Percentiles rank a stretch among this genome's conserved stretches.
These are phyloP conservation scores for Lentinula lateritia DNA, from an alignment of 768 basidiomycete species.

Conservation along the genomic window DNA sequence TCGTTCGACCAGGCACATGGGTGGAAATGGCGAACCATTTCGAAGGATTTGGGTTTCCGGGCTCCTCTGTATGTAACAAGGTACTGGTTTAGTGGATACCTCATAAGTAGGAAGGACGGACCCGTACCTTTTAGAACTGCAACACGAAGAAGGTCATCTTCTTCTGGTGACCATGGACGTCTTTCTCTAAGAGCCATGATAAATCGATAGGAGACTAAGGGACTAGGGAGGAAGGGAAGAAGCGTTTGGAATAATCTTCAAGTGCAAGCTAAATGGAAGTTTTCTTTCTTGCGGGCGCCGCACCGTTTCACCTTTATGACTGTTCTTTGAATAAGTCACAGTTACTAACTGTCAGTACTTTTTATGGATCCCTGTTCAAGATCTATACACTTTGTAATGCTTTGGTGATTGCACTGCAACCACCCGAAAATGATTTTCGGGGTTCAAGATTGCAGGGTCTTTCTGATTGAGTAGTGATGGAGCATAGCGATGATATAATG, in stretches of 20 bases:
- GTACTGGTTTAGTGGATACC: slow-evolving; percentile 9
- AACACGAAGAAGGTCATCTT: slow-evolving; percentile 46
- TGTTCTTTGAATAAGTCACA: not conserved
- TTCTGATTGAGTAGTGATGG: not conserved
- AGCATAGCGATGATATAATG: not conserved
- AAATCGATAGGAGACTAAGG: not conserved
- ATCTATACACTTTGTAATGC: not conserved
- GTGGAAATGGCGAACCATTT: slow-evolving; percentile 62
- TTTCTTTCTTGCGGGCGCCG: not conserved
- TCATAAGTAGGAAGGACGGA: slow-evolving; percentile 1
- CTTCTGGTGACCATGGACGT: slow-evolving; percentile 46
- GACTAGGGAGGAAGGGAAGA: not conserved
- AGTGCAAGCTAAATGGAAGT: not conserved
- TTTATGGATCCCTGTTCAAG: not conserved
- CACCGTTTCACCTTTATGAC: not conserved
- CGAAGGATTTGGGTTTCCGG: slow-evolving; percentile 52
- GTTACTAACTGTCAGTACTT: not conserved
- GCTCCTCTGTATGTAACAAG: slow-evolving; percentile 39
- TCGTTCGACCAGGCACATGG: slow-evolving; percentile 56
- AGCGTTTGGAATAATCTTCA: not conserved
- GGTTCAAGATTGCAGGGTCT: not conserved
- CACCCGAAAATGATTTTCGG: not conserved
- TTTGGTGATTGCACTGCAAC: not conserved
- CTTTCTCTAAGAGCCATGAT: slow-evolving; percentile 28
- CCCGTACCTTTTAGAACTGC: slow-evolving; percentile 41